Percentiles rank a stretch among this genome's conserved stretches.
Conservation (phyloP, 2,329 filamentous ascomycete species). For the Pseudogymnoascus sp. region DNA sequence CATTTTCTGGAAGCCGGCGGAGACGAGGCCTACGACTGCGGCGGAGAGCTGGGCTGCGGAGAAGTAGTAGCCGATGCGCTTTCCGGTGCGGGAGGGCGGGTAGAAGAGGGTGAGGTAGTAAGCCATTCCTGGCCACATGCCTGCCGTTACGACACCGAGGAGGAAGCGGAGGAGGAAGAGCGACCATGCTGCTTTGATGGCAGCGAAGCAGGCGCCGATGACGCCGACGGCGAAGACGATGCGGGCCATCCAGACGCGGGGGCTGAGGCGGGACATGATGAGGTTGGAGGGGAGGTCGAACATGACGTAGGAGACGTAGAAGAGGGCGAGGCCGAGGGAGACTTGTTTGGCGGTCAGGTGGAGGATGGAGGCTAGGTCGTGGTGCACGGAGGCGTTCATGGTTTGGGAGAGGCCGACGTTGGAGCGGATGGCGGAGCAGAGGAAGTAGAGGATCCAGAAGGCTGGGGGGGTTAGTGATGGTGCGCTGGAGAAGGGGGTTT, state of each 20-base stretch:
- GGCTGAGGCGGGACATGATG: constrained; percentile 76
- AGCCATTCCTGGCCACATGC: constrained; percentile 93
- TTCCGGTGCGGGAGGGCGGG: constrained; percentile 75
- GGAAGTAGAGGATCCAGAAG: constrained; percentile 85
- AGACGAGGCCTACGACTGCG: constrained; percentile 80
- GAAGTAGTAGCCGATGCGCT: constrained; percentile 83
- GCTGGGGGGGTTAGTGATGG: constrained; percentile 35
- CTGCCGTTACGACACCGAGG: constrained; percentile 78
- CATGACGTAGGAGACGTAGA: constrained; percentile 86
- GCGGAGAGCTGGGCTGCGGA: constrained; percentile 84
- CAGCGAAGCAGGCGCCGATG: constrained; percentile 75
- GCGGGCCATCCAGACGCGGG: constrained; percentile 83
- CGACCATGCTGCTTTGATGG: constrained; percentile 74
- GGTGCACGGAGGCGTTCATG: constrained; percentile 65
- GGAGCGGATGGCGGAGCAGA: constrained; percentile 84
- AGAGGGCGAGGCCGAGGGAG: constrained; percentile 75
- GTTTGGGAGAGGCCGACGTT: constrained; percentile 93
- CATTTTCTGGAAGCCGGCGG: constrained; percentile 87
- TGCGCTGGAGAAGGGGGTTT: neutral
- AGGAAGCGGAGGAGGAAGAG: constrained; percentile 61
- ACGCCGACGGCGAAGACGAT: constrained; percentile 83
- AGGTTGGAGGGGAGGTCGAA: constrained; percentile 86
- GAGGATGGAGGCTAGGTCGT: constrained; percentile 68
- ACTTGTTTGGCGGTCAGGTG: constrained; percentile 64
- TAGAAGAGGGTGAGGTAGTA: constrained; percentile 92